A percentile compares a stretch with the other conserved stretches of the same genome.
These are phyloP conservation scores for Trypanosoma congolense DNA, from an alignment of 208 protist genomes.

Conservation along the genomic window DNA sequence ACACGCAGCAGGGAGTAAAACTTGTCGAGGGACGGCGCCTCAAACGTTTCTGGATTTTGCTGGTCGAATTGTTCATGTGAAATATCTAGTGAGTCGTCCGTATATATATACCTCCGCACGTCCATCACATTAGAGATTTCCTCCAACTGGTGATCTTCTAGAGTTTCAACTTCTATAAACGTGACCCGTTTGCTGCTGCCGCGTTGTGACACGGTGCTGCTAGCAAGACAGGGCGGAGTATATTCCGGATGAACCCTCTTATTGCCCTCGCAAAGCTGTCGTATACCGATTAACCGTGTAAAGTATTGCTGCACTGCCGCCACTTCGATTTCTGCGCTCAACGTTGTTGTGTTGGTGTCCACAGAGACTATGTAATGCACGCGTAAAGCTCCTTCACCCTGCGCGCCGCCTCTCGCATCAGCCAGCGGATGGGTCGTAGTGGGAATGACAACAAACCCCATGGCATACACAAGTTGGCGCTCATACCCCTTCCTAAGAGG, in stretches of 20 bases:
- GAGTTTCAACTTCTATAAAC: conserved; percentile 10
- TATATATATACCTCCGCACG: not conserved
- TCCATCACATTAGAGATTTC: not conserved
- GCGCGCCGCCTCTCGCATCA: not conserved
- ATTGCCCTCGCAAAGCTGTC: conserved; percentile 17
- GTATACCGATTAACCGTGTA: conserved; percentile 12
- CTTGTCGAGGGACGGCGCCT: no score
- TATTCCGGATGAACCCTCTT: not conserved
- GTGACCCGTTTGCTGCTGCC: not conserved
- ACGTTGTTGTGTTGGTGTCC: not conserved
- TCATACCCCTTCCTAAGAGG: conserved; percentile 16
- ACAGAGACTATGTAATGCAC: conserved; percentile 19
- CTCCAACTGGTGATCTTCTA: conserved; percentile 4
- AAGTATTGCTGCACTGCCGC: conserved; percentile 14
- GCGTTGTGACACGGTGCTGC: not conserved
- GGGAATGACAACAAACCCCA: conserved; percentile 19
- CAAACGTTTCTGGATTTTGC: no score
- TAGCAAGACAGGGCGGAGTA: not conserved
- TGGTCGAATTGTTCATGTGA: no score
- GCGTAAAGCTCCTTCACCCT: not conserved
- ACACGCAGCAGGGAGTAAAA: no score
- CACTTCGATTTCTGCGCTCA: not conserved
- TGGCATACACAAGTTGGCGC: conserved; percentile 18
- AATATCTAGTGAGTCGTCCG: no score
- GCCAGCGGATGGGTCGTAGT: not conserved